phyloP scores from a whole-genome alignment of 371 early-diverging fungal genomes.

The Capniomyces stellatus region DNA sequence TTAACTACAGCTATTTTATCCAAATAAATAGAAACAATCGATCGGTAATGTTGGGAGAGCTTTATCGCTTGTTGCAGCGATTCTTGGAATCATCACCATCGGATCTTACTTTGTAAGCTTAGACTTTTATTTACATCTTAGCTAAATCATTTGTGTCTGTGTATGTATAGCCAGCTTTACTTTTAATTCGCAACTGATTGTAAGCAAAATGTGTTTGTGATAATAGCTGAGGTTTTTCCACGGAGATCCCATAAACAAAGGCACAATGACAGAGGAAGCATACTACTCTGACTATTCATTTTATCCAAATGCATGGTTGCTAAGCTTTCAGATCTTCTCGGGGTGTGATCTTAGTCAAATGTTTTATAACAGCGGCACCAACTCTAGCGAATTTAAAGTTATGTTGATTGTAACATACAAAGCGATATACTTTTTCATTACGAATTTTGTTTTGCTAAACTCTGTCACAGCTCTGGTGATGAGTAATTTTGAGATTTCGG shows the following conservation, averaged over 20 bases:
- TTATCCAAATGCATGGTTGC: background rate
- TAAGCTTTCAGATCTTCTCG: background rate
- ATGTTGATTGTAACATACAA: background rate
- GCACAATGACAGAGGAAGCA: background rate
- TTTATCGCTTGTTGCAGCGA: background rate
- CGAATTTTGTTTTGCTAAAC: constrained; percentile 31
- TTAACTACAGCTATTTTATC: no score
- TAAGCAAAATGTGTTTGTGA: background rate
- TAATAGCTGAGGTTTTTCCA: background rate
- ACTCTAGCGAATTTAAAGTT: background rate
- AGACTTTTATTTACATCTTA: background rate
- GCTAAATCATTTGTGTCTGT: background rate
- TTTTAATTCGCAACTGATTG: background rate
- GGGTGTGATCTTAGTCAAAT: background rate
- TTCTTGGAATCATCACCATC: background rate
- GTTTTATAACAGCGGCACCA: background rate
- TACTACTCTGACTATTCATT: background rate
- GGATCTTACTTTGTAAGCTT: background rate
- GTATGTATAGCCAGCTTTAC: background rate
- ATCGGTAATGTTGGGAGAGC: background rate
- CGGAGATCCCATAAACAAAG: background rate
- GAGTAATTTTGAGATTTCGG: constrained; percentile 44
- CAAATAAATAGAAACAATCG: background rate
- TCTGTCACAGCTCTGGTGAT: constrained; percentile 44
- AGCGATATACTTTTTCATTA: constrained; percentile 1